Percentiles rank a stretch among this genome's conserved stretches.
Conservation (phyloP, 2,329 filamentous ascomycete species). For the Nigrospora sphaerica region DNA sequence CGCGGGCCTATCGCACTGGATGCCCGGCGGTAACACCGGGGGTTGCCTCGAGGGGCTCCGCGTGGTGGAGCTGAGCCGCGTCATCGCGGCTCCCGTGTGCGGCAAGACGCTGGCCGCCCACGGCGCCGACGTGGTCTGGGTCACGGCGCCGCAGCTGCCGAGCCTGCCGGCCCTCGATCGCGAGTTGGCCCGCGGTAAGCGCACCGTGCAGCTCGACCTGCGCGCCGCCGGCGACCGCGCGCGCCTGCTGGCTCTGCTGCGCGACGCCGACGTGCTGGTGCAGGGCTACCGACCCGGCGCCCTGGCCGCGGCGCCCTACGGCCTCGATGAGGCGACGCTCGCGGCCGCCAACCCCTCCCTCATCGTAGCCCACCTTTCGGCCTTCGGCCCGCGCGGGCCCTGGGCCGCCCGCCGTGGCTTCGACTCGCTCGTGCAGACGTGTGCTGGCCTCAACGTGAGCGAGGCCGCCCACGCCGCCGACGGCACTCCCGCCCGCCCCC, state of each 20-base stretch:
- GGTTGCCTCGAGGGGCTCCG: conserved; percentile 24
- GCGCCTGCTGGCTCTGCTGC: conserved; percentile 21
- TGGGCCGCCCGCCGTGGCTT: conserved; percentile 35
- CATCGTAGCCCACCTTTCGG: conserved; percentile 43
- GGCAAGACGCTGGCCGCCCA: conserved; percentile 29
- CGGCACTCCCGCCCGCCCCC: conserved; percentile 29
- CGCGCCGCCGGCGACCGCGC: conserved; percentile 11
- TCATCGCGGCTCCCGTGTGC: conserved; percentile 28
- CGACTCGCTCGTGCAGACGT: conserved; percentile 43
- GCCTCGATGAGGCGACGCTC: conserved; percentile 25
- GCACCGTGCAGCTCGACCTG: conserved; percentile 17
- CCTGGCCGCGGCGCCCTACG: conserved; percentile 28
- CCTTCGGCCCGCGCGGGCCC: conserved; percentile 39
- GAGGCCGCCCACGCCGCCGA: conserved; percentile 39
- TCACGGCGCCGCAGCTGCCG: conserved; percentile 25
- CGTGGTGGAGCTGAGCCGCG: conserved; percentile 25
- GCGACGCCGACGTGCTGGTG: conserved; percentile 32
- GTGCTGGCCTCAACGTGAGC: conserved; percentile 46
- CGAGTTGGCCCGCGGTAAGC: conserved; percentile 28
- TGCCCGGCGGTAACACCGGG: conserved; percentile 23
- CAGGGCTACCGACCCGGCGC: conserved; percentile 40
- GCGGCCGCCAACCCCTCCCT: conserved; percentile 32
- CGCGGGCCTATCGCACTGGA: neutral
- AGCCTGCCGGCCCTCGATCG: conserved; percentile 25
- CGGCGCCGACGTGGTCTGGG: conserved; percentile 31